phyloP scores from a whole-genome alignment of 2,329 filamentous ascomycete genomes.

The Arthroderma sp. region DNA sequence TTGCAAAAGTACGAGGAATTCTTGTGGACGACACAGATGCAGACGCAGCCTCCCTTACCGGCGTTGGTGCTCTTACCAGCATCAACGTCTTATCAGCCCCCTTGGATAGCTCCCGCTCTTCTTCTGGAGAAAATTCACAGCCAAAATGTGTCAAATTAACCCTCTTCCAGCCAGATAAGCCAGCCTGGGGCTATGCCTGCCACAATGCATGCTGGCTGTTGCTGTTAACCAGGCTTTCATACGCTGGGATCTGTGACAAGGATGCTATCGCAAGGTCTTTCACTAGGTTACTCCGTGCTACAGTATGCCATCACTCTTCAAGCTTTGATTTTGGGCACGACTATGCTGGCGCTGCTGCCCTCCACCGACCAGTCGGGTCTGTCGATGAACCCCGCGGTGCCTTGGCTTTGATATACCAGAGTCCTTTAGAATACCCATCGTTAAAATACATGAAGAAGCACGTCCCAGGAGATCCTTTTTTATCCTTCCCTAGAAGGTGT shows the following conservation, averaged over 20 bases:
- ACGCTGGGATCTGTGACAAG: background rate
- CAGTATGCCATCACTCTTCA: background rate
- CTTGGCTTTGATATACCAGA: no score
- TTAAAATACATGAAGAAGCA: background rate
- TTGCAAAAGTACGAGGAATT: constrained; percentile 1
- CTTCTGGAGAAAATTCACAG: no score
- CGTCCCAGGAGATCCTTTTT: no score
- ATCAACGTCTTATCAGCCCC: background rate
- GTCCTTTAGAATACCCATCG: background rate
- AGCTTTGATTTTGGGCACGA: constrained; percentile 2
- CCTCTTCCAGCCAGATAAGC: background rate
- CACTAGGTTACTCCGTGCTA: background rate
- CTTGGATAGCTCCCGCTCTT: background rate
- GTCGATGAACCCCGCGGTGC: no score
- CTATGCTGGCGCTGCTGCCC: background rate
- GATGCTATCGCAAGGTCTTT: background rate
- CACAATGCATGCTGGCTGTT: constrained; percentile 5
- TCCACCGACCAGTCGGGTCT: background rate
- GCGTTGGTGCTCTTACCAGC: background rate
- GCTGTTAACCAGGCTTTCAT: constrained; percentile 1
- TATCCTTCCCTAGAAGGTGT: no score
- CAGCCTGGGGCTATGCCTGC: constrained; percentile 4
- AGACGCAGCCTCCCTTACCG: background rate
- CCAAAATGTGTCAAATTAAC: background rate
- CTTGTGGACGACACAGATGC: background rate